Base-by-base conservation (phyloP, 2,329 filamentous ascomycete species). In the Pseudocercospora fijiensis region DNA sequence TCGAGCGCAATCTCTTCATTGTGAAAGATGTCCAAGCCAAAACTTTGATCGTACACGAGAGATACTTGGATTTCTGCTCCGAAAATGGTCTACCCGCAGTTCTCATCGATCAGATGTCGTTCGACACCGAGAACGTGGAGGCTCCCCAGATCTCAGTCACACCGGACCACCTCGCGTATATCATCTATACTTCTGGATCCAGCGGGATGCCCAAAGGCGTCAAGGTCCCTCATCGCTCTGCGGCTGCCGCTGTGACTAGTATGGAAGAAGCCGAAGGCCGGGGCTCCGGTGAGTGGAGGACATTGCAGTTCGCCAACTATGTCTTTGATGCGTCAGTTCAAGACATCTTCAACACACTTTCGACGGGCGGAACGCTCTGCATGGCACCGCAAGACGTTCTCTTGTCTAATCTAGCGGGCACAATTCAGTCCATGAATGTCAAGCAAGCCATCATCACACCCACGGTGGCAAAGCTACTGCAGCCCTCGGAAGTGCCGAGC, bases 401-500 rank as follows among this genome's bases (percentile, higher is more conserved):
- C 3, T 74, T 82, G 65, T 80, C 81, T 59, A 79, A 83, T 65
- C 75, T 83, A 27, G 76, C 78, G n/a, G 79, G 79, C 11, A 79
- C 67, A 3, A 75, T 78, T 59, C 73, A 72, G 53, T 69, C 67
- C 9, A 71, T 77, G 64, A 68, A 71, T 2, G 70, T 76, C n/a
- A 82, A 82, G 49, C 79, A 77, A 75, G 75, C 76, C 6, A 74
- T 78, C 64, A 70, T 82, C 18, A 83, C 81, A 1, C 81, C 82
- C 0, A 78, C 80, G 0, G 76, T 79, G 41, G 78, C 78, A 9
- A 72, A 71, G 26, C 74, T 79, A 26, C 72, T 80, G 22, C 73
- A 77, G 49, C 78, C 78, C 4, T 6, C 72, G 76, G 1, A 77
- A 67, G 27, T 79, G 70, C 37, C 80, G 67, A 60, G 73, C 4